Evolutionary conservation across 1,284 basidiomycete species (phyloP), one percentile per base, ranked within the genome.

Genomic region (Cerioporus squamosus): DNA sequence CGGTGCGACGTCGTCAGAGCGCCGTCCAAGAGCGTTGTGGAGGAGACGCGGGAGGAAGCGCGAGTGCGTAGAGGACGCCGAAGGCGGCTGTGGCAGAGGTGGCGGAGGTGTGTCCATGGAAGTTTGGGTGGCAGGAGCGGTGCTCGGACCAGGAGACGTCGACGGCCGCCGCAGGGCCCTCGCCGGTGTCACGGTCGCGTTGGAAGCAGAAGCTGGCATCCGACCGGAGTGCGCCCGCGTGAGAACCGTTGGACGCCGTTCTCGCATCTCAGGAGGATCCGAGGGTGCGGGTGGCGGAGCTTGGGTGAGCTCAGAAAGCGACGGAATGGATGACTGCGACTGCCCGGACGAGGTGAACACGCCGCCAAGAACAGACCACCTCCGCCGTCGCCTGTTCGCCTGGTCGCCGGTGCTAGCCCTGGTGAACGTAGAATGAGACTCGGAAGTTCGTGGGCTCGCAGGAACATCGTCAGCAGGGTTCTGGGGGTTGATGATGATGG

Each of bases 21-120:
- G 79, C 55, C 87, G 79, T 23, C 76, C 74, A 59, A 93, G 82
- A 3, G 88, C 88, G 65, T 83, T 83, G 54, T 82, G 83, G 50
- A 93, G 77, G 53, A 93, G 80, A 24, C 89, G 84, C 12, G 91
- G 86, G 50, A 93, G 70, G 68, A 91, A 88, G 18, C 89, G 80
- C 17, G 84, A 82, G 17, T 75, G 70, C 3, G 83, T 75, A 24
- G 79, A 71, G 20, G 79, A 49, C 9, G 66, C 74, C 15, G 75
- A 75, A 39, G 67, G 62, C 64, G 70, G 51, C 51, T 76, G 68
- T 43, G 74, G 72, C 23, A 67, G 50, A 15, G 66, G 57, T 14
- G 74, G 70, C 14, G 75, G 57, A 24, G 54, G 51, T 7, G 29
- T n/a, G 47, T 56, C 59, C 36, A 43, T n/a, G 14, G 52, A 12